Evolutionary conservation across 768 basidiomycete species (phyloP), one percentile per base, ranked within the genome.

Genomic region (Flagelloscypha sp.): DNA sequence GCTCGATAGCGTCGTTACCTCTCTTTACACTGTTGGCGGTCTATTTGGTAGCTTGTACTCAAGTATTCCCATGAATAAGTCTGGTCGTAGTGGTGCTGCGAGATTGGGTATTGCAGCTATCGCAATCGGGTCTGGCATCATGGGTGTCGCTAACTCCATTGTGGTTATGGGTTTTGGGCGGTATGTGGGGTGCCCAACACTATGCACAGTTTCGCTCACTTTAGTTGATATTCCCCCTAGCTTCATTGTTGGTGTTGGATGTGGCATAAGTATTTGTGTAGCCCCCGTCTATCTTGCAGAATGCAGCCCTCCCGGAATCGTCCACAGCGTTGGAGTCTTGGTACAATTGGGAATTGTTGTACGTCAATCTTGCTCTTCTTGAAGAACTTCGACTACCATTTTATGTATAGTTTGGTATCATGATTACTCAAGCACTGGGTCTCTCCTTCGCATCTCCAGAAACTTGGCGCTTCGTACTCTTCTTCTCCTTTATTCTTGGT

Each of bases 11-110:
- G 54, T 82, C 28, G 74, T 95, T 22, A 97, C 93, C 0, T 68
- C 89, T 19, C 57, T 85, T 18, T 95, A 88, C 60, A 92, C 90
- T 1, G 56, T 86, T 11, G 94, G 94, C 9, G 94, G 94, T 24
- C 68, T 97, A 17, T 41, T 79, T 11, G 90, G 89, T 6, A 87
- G 85, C 50, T 48, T 82, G 18, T 53, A 62, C 10, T 78, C 86
- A 3, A 82, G 81, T 48, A 49, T 71, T 13, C 48, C 79, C 38
- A 84, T 84, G 70, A 82, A 85, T 43, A 62, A 65, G 21, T 71
- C 61, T 48, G 89, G 90, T 2, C 72, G 87, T 20, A 82, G 69
- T 40, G 76, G 76, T 7, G 79, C 86, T 1, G 65, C 76, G 3
- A 66, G 70, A 19, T 39, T 73, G 20, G 84, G 76, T 35, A 69